Evolutionary conservation across 2,329 filamentous ascomycete genomes (phyloP).

Genomic region (Daldinia eschscholtzii): DNA sequence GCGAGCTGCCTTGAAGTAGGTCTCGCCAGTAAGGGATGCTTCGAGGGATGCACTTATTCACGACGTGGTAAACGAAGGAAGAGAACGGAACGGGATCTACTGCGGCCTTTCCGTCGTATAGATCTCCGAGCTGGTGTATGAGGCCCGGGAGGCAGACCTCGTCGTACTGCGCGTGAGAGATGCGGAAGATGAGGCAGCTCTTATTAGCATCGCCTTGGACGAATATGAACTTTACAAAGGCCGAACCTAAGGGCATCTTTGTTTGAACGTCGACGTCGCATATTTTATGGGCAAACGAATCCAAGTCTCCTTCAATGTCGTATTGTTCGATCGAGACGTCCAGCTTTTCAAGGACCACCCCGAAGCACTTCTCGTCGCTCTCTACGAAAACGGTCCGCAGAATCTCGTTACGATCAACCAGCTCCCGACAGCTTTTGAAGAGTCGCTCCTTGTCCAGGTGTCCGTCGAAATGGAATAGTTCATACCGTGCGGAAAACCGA

Average conservation of each 20-base stretch:
- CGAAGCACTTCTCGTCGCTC: constrained; percentile 63
- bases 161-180: constrained; percentile 78
- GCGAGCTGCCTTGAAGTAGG: constrained; percentile 67
- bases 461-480: constrained; percentile 71
- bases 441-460: constrained; percentile 63
- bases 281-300: constrained; percentile 65
- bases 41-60: constrained; percentile 58
- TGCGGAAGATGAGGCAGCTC: constrained; percentile 67
- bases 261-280: constrained; percentile 68
- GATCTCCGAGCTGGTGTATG: constrained; percentile 69
- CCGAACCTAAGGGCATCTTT: constrained; percentile 68
- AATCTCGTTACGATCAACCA: constrained; percentile 73
- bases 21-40: constrained; percentile 72
- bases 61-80: constrained; percentile 59
- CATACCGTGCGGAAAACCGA: constrained; percentile 73
- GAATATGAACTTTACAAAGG: constrained; percentile 71
- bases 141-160: constrained; percentile 75
- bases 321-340: constrained; percentile 64
- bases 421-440: constrained; percentile 63
- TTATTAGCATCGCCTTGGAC: constrained; percentile 56
- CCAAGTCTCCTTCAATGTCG: constrained; percentile 64
- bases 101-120: constrained; percentile 57
- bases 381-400: constrained; percentile 74
- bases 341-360: constrained; percentile 70
- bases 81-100: constrained; percentile 59